Conservation (phyloP, 2,329 filamentous ascomycete species). For the Rutstroemia sp. region DNA sequence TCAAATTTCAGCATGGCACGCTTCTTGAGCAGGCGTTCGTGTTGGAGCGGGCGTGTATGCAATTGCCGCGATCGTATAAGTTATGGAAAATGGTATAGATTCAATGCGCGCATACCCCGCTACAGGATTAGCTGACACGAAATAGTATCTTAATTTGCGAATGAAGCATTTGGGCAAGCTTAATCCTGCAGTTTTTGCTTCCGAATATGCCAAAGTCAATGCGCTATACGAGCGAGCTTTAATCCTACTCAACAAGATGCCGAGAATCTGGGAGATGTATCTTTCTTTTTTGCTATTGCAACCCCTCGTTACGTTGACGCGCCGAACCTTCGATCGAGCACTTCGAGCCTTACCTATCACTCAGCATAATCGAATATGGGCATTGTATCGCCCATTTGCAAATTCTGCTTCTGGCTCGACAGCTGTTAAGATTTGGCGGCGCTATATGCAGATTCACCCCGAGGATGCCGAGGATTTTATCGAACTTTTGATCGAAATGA, state of each 20-base stretch:
- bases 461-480: conserved; percentile 96
- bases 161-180: conserved; percentile 73
- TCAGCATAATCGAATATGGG: conserved; percentile 94
- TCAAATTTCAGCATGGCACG: conserved; percentile 81
- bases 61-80: conserved; percentile 93
- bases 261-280: conserved; percentile 97
- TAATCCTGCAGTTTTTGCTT: conserved; percentile 71
- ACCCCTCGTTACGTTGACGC: conserved; percentile 80
- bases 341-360: conserved; percentile 86
- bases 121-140: conserved; percentile 13
- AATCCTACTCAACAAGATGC: conserved; percentile 97
- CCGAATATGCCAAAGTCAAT: conserved; percentile 91
- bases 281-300: conserved; percentile 84
- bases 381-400: conserved; percentile 82
- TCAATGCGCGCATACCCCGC: not conserved
- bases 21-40: conserved; percentile 77
- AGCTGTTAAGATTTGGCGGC: conserved; percentile 85
- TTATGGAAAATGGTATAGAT: conserved; percentile 81
- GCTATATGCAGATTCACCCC: conserved; percentile 95
- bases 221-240: conserved; percentile 87
- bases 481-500: conserved; percentile 73
- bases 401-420: conserved; percentile 86
- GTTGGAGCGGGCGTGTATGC: conserved; percentile 83
- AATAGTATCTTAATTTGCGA: conserved; percentile 76
- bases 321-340: conserved; percentile 85